Conservation (phyloP, 331 rosid genomes). For the Arachis monticola region DNA sequence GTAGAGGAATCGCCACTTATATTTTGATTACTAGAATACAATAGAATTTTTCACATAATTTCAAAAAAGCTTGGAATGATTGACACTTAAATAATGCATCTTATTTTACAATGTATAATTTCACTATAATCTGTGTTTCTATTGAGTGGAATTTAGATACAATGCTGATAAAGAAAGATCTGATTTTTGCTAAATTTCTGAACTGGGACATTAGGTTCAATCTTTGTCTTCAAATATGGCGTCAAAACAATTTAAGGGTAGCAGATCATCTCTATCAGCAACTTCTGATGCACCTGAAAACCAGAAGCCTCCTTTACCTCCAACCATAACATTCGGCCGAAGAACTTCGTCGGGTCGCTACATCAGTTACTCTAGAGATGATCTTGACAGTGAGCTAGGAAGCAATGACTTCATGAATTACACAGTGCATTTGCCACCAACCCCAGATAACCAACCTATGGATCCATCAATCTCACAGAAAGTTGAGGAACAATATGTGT, state of each 20-base stretch:
- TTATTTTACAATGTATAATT: constrained; percentile 13
- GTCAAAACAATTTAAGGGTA: constrained; percentile 51
- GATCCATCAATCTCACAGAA: constrained; percentile 59
- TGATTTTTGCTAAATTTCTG: constrained; percentile 28
- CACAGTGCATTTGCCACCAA: constrained; percentile 67
- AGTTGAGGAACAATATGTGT: constrained; percentile 74
- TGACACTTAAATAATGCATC: constrained; percentile 14
- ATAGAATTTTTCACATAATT: constrained; percentile 13
- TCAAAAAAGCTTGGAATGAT: constrained; percentile 20
- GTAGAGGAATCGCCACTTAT: constrained; percentile 2
- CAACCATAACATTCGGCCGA: constrained; percentile 65
- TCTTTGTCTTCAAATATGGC: constrained; percentile 49
- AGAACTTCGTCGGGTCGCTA: constrained; percentile 62
- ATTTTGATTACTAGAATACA: background rate
- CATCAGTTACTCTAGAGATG: constrained; percentile 64
- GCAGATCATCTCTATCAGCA: constrained; percentile 55
- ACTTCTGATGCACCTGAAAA: constrained; percentile 52
- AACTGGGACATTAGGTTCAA: constrained; percentile 32
- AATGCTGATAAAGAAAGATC: constrained; percentile 33
- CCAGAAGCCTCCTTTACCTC: constrained; percentile 60
- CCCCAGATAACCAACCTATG: constrained; percentile 77
- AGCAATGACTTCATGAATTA: constrained; percentile 55
- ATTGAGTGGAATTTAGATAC: background rate
- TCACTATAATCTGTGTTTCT: constrained; percentile 3
- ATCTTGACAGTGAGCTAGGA: constrained; percentile 62